These are phyloP conservation scores for Mortierella sp. DNA, from an alignment of 371 early-diverging fungal species.

Conservation along the genomic window DNA sequence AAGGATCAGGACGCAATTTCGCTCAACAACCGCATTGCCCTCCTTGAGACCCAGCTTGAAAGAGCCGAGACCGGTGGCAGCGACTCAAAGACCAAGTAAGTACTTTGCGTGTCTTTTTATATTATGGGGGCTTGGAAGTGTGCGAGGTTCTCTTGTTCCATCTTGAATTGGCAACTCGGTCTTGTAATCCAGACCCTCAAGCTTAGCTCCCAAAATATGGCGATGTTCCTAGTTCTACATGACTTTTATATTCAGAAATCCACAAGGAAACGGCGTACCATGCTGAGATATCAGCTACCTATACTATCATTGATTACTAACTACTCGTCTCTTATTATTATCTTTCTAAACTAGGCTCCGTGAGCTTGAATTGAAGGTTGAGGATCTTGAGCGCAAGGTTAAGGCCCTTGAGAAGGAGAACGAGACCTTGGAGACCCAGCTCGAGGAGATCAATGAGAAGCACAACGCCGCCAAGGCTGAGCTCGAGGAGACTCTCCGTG, in stretches of 20 bases:
- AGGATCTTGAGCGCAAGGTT: constrained; percentile 39
- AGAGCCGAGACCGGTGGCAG: constrained; percentile 63
- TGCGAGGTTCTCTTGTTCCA: not conserved
- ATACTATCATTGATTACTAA: not conserved
- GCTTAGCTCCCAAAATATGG: too few relatives aligned
- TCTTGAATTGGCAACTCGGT: not conserved
- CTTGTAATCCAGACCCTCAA: not conserved
- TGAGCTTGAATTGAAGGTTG: constrained; percentile 41
- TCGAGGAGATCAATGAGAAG: constrained; percentile 16
- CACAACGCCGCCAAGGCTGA: constrained; percentile 25
- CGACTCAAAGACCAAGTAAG: constrained; percentile 42
- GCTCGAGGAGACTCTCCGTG: constrained; percentile 34
- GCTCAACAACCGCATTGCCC: constrained; percentile 73
- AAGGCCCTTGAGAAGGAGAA: constrained; percentile 29
- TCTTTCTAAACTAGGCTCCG: constrained; percentile 25
- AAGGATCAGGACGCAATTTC: constrained; percentile 60
- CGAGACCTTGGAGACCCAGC: constrained; percentile 29
- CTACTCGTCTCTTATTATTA: not conserved
- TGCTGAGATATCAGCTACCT: not conserved
- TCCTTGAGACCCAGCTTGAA: constrained; percentile 78
- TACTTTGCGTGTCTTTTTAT: not conserved
- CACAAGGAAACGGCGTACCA: not conserved
- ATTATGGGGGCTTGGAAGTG: too few relatives aligned
- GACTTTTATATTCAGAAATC: not conserved
- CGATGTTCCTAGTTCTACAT: not conserved